phyloP scores from a whole-genome alignment of 768 basidiomycete genomes.

The Baorangia bicolor region DNA sequence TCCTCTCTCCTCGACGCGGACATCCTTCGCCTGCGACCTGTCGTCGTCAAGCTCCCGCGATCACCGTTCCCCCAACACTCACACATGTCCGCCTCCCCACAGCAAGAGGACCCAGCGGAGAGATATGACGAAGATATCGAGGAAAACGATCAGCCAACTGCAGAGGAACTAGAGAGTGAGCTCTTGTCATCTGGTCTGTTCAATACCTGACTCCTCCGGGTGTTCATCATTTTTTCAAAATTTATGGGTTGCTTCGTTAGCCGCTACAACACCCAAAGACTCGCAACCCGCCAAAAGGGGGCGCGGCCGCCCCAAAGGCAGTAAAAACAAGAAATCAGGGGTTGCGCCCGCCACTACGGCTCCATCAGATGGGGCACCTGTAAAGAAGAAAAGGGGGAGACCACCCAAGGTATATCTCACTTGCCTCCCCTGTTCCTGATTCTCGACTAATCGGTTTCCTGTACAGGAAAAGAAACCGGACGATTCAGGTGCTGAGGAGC shows the following conservation, averaged over 20 bases:
- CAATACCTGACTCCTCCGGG: constrained; percentile 10
- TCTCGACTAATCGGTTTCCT: constrained; percentile 14
- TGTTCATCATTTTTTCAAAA: constrained; percentile 19
- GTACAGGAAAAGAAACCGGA: constrained; percentile 36
- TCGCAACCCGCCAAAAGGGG: constrained; percentile 61
- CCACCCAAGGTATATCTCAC: constrained; percentile 46
- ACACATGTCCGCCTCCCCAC: constrained; percentile 63
- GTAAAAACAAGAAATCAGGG: constrained; percentile 66
- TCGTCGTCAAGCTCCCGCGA: constrained; percentile 26
- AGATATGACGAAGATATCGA: constrained; percentile 61
- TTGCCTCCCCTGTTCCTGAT: constrained; percentile 19
- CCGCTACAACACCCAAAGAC: constrained; percentile 40
- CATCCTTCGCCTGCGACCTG: constrained; percentile 23
- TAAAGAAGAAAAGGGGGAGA: constrained; percentile 49
- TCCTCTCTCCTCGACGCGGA: constrained; percentile 43
- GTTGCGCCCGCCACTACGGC: constrained; percentile 31
- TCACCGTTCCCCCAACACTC: constrained; percentile 20
- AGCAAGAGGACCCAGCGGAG: constrained; percentile 53
- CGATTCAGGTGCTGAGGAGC: constrained; percentile 53
- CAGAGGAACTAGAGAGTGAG: constrained; percentile 34
- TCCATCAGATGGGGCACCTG: constrained; percentile 28
- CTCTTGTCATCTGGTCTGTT: constrained; percentile 10
- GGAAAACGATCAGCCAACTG: constrained; percentile 44
- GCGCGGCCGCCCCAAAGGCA: constrained; percentile 87
- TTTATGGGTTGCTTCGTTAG: constrained; percentile 29